Evolutionary conservation across 805 yeast genomes (phyloP).

Genomic region (Ogataea ganodermae): DNA sequence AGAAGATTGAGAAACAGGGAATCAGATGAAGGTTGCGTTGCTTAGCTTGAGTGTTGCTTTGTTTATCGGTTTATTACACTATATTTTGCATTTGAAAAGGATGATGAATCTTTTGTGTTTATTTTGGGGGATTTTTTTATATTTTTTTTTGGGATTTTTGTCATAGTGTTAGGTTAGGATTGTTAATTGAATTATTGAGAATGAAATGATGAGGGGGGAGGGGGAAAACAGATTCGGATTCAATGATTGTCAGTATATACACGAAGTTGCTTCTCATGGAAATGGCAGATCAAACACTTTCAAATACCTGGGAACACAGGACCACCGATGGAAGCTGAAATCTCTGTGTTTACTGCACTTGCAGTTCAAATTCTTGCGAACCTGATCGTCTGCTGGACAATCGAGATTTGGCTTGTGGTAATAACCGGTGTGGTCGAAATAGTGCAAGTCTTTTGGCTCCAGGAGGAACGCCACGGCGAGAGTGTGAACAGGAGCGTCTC

Average conservation of each 20-base stretch:
- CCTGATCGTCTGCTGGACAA: constrained; percentile 53
- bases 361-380: constrained; percentile 50
- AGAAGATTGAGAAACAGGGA: constrained; percentile 47
- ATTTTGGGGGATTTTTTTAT: neutral
- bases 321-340: constrained; percentile 52
- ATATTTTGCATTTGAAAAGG: constrained; percentile 4
- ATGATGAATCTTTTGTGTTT: neutral
- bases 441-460: constrained; percentile 49
- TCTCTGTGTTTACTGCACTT: constrained; percentile 49
- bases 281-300: constrained; percentile 15
- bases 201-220: neutral
- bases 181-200: neutral
- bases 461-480: constrained; percentile 60
- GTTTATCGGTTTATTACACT: neutral
- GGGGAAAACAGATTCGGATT: too few relatives aligned
- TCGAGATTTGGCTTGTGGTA: constrained; percentile 56
- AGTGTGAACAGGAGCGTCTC: constrained; percentile 75
- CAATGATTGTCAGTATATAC: too few relatives aligned
- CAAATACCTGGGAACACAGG: constrained; percentile 51
- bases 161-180: constrained; percentile 5
- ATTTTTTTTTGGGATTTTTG: constrained; percentile 12
- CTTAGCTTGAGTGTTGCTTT: constrained; percentile 1
- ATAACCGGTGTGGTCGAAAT: constrained; percentile 62
- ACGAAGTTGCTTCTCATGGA: too few relatives aligned
- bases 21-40: constrained; percentile 10